Evolutionary conservation across 1,139 yeast genomes (phyloP).

Genomic region (Hemisphaericaspora xylanilytica): DNA sequence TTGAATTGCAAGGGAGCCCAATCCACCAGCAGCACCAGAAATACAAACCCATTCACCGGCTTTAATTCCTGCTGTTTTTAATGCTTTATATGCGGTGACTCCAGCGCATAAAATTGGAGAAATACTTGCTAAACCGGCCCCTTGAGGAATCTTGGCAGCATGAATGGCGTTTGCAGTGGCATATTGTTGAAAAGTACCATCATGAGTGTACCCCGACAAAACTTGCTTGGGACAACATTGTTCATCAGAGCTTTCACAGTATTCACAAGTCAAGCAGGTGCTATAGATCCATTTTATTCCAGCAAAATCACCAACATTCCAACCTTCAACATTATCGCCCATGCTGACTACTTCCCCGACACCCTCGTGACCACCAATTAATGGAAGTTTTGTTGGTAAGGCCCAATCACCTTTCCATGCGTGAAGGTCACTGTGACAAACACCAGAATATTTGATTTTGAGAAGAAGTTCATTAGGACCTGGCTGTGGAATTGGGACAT

Average conservation of each 20-base stretch:
- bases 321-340: slow-evolving; percentile 66
- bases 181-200: slow-evolving; percentile 82
- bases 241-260: slow-evolving; percentile 65
- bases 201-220: slow-evolving; percentile 76
- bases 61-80: slow-evolving; percentile 61
- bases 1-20: slow-evolving; percentile 78
- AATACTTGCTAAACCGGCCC: slow-evolving; percentile 33
- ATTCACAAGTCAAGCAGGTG: slow-evolving; percentile 72
- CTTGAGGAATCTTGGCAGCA: slow-evolving; percentile 35
- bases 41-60: slow-evolving; percentile 82
- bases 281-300: slow-evolving; percentile 75
- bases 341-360: slow-evolving; percentile 77
- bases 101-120: slow-evolving; percentile 67
- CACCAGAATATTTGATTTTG: slow-evolving; percentile 65
- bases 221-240: slow-evolving; percentile 68
- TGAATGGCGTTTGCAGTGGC: slow-evolving; percentile 57
- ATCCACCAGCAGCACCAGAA: slow-evolving; percentile 85
- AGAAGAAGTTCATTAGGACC: slow-evolving; percentile 57
- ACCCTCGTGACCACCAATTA: slow-evolving; percentile 86
- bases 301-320: slow-evolving; percentile 73
- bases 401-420: slow-evolving; percentile 80
- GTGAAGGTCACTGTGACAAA: slow-evolving; percentile 67
- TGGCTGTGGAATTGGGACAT: slow-evolving; percentile 63
- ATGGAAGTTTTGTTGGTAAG: slow-evolving; percentile 58
- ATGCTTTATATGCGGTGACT: slow-evolving; percentile 79